Evolutionary conservation across 208 protist species (phyloP).

Genomic region (Acanthamoeba sp.): DNA sequence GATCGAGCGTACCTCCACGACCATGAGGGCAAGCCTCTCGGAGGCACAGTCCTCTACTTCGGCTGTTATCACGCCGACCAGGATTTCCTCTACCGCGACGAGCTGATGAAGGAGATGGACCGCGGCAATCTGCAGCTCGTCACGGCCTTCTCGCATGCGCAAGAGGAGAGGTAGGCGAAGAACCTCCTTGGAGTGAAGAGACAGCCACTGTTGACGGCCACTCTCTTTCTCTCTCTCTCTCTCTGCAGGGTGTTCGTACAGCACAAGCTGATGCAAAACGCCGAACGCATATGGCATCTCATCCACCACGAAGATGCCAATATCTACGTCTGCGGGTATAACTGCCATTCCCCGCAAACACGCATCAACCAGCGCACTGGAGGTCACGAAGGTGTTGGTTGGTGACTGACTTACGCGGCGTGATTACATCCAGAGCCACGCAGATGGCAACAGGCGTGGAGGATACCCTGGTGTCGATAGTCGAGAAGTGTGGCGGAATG

Average conservation of each 20-base stretch:
- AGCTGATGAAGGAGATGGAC: not conserved
- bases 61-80: not conserved
- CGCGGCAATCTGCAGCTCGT: not conserved
- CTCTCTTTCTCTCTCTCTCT: not conserved
- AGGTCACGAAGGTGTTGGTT: not conserved
- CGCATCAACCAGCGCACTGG: no score
- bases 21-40: not conserved
- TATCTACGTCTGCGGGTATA: conserved; percentile 37
- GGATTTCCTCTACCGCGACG: conserved; percentile 50
- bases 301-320: conserved; percentile 34
- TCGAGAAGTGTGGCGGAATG: conserved; percentile 29
- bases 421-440: not conserved
- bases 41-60: conserved; percentile 15
- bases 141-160: conserved; percentile 24
- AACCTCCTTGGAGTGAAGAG: no score
- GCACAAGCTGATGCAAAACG: conserved; percentile 6
- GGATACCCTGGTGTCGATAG: not conserved
- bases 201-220: not conserved
- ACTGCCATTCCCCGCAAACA: not conserved
- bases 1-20: not conserved
- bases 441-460: conserved; percentile 31
- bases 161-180: not conserved
- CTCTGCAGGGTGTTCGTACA: conserved; percentile 30
- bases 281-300: not conserved
- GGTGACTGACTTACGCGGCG: not conserved